Conservation (phyloP, 495 filamentous ascomycete genomes). For the Trichoderma gamsii region DNA sequence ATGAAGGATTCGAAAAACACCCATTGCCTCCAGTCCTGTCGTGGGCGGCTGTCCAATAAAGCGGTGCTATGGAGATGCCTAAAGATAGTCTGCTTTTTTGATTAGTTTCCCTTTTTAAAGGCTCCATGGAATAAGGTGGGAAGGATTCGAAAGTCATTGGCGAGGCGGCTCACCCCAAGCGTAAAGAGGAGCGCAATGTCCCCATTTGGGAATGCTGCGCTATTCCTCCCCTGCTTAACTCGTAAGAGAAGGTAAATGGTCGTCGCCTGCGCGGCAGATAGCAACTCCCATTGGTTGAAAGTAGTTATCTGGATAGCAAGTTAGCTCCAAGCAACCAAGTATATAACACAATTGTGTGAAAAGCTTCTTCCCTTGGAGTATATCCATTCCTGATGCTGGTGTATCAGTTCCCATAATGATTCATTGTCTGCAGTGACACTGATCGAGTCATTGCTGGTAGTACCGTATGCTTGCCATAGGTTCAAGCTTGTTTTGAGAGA, state of each 20-base stretch:
- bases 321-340: neutral
- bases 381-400: conserved; percentile 8
- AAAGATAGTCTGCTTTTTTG: neutral
- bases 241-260: neutral
- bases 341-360: neutral
- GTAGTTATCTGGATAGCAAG: neutral
- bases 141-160: neutral
- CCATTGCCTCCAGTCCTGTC: neutral
- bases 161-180: neutral
- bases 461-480: neutral
- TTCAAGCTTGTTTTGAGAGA: neutral
- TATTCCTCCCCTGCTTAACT: neutral
- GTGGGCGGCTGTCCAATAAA: neutral
- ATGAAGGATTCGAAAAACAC: neutral
- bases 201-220: neutral
- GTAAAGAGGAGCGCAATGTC: conserved; percentile 9
- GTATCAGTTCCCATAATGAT: neutral
- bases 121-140: neutral
- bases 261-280: neutral
- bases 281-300: neutral
- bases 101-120: neutral
- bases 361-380: neutral
- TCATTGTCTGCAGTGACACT: neutral
- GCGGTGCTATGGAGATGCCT: neutral
- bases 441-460: neutral